Base-by-base conservation (phyloP, 2,329 filamentous ascomycete species). In the Talaromyces sp. region DNA sequence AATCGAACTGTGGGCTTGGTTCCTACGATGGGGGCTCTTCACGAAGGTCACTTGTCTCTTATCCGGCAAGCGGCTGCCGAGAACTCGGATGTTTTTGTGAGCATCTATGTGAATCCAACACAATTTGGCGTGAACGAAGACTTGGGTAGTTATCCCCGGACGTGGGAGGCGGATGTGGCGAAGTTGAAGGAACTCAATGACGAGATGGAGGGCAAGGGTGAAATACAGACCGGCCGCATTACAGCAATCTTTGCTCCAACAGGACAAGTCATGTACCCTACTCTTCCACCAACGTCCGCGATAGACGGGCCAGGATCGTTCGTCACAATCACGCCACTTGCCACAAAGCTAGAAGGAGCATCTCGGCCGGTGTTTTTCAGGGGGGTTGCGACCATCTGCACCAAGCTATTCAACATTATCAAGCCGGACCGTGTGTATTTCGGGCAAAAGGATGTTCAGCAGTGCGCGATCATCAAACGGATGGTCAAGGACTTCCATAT, bases 1-100 rank as follows among this genome's bases (percentile, higher is more conserved):
- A 84, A 88, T 67, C 85, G 88, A 60, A 87, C 87, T 51, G 87
- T 99, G 61, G 91, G 89, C 62, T 86, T 99, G 29, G 92, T 99
- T 38, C 95, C 95, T 1, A 99, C 95, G 32, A 98, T 99, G 95
- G 95, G 95, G 64, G 95, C 95, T 55, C 83, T 99, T n/a, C 95
- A 99, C 75, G 84, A 87, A 59, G 95, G 95, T 46, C 95, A 99
- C 77, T 77, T 96, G 56, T 89, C 90, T 3, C 84, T 99, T 24
- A 89, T 96, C 69, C 89, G 91, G 62, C 84, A 87, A 67, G 95
- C 95, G 3, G 93, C 93, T 1, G 80, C 82, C 54, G 91, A 96
- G 69, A 95, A 92, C 77, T 89, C 90, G 65, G 85, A 92, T 67
- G 90, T 98, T 60, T 87, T 97, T 63, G 90, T 99, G 59, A 92